Percentiles rank a stretch among this genome's conserved stretches.
These are phyloP conservation scores for Teratosphaeria zuluensis DNA, from an alignment of 2,329 filamentous ascomycete species.

Conservation along the genomic window DNA sequence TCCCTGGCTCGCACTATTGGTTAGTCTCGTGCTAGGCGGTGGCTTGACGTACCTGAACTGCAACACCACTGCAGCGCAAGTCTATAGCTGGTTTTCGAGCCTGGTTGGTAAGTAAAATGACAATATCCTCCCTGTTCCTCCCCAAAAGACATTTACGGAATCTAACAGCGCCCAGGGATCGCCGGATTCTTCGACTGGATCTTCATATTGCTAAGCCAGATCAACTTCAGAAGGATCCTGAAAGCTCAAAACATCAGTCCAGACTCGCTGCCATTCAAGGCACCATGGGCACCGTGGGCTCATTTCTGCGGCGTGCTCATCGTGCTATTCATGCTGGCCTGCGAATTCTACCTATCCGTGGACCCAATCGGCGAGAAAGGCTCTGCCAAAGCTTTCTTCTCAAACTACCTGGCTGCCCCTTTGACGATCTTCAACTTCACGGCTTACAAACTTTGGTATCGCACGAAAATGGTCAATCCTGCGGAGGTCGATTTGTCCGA, in stretches of 20 bases:
- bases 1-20: slow-evolving; percentile 22
- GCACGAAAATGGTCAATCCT: slow-evolving; percentile 9
- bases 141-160: too few relatives aligned
- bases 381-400: slow-evolving; percentile 25
- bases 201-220: slow-evolving; percentile 10
- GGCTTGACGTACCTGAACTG: slow-evolving; percentile 27
- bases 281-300: slow-evolving; percentile 17
- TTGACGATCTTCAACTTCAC: slow-evolving; percentile 24
- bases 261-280: slow-evolving; percentile 17
- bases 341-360: slow-evolving; percentile 26
- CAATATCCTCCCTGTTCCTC: too few relatives aligned
- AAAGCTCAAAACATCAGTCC: slow-evolving; percentile 20
- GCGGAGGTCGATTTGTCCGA: slow-evolving; percentile 8
- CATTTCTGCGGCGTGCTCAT: slow-evolving; percentile 20
- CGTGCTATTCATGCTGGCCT: slow-evolving; percentile 21
- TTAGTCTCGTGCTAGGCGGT: slow-evolving; percentile 23
- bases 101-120: not conserved
- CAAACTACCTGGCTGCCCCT: slow-evolving; percentile 24
- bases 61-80: slow-evolving; percentile 4
- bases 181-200: not conserved
- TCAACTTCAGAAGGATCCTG: slow-evolving; percentile 21
- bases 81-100: not conserved
- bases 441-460: slow-evolving; percentile 12
- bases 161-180: not conserved
- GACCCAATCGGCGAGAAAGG: slow-evolving; percentile 24